Evolutionary conservation across 306 rosid species (phyloP).

Genomic region (Castanea sativa): DNA sequence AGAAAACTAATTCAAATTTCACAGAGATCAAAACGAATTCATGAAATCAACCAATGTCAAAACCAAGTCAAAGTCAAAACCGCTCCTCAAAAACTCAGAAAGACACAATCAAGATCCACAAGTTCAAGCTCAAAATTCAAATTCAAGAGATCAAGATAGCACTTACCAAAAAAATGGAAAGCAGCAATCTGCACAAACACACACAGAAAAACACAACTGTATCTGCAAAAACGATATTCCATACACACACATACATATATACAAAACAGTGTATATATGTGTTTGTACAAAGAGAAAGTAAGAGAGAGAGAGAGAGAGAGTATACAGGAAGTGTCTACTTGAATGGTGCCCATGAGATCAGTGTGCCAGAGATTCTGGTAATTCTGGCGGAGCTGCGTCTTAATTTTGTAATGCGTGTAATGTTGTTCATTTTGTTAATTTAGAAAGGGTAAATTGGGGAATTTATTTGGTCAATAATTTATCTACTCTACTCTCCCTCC

Average conservation of each 20-base stretch:
- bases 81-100: neutral
- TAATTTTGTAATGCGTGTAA: neutral
- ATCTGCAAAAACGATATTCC: constrained; percentile 10
- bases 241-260: neutral
- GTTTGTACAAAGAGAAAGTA: too few relatives aligned
- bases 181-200: constrained; percentile 70
- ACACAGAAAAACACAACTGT: neutral
- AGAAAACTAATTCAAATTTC: neutral
- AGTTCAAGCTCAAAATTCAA: neutral
- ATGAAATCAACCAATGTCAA: neutral
- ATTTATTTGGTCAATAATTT: too few relatives aligned
- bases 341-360: constrained; percentile 56
- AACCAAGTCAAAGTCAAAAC: neutral
- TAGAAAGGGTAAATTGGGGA: too few relatives aligned
- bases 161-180: constrained; percentile 66
- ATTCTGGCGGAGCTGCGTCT: constrained; percentile 79
- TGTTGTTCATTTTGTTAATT: too few relatives aligned
- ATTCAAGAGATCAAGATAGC: constrained; percentile 13
- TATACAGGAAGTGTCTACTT: constrained; percentile 69
- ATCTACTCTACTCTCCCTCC: too few relatives aligned
- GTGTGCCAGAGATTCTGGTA: constrained; percentile 88
- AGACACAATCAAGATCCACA: constrained; percentile 18
- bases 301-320: neutral
- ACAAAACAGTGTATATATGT: neutral
- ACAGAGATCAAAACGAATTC: neutral